Evolutionary conservation across 305 asterid genomes (phyloP).

Genomic region (Petunia hybrid): DNA sequence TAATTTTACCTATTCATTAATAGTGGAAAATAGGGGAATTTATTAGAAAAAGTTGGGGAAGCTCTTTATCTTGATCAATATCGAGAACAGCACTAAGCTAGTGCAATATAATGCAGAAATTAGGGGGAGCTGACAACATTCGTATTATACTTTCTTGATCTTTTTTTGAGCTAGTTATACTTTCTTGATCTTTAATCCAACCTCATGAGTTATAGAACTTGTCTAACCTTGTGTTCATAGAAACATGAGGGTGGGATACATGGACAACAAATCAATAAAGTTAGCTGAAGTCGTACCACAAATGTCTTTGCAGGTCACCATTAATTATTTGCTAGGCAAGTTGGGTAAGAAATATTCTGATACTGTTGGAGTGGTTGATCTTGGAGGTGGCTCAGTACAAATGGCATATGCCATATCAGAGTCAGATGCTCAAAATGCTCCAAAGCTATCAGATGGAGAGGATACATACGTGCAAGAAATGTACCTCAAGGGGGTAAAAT

Average conservation of each 20-base stretch:
- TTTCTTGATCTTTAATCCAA: constrained; percentile 8
- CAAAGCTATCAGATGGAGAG: constrained; percentile 48
- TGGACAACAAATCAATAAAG: constrained; percentile 19
- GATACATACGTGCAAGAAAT: constrained; percentile 50
- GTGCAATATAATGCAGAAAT: no score
- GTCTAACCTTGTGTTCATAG: constrained; percentile 11
- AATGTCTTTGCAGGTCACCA: constrained; percentile 74
- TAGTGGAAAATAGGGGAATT: background rate
- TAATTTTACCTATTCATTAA: background rate
- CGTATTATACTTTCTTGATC: no score
- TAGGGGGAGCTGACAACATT: no score
- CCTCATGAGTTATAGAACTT: background rate
- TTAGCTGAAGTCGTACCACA: background rate
- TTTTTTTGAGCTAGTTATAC: no score
- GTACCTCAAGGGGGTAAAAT: constrained; percentile 66
- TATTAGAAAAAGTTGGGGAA: background rate
- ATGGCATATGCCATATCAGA: constrained; percentile 78
- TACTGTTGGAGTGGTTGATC: constrained; percentile 96
- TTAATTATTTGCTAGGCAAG: constrained; percentile 82
- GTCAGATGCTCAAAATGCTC: constrained; percentile 64
- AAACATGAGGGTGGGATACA: background rate
- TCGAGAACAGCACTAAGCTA: background rate
- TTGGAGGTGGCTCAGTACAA: constrained; percentile 69
- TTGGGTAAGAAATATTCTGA: constrained; percentile 67
- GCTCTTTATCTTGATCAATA: background rate